These are phyloP conservation scores for Aspergillus ochraceoroseus DNA, from an alignment of 2,329 filamentous ascomycete species.

Conservation along the genomic window DNA sequence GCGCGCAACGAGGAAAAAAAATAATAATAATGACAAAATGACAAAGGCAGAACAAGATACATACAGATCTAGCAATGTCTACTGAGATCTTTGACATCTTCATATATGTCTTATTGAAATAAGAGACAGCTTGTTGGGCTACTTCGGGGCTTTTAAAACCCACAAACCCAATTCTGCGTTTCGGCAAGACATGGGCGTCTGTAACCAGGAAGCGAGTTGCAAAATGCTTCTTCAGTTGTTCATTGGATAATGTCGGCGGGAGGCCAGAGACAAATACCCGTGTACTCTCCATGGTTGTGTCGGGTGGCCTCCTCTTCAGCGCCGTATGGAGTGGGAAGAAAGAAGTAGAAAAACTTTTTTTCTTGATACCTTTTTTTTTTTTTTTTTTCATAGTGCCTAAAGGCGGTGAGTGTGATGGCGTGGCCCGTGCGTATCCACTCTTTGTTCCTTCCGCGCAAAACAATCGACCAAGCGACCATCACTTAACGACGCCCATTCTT, in stretches of 20 bases:
- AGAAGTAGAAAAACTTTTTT: slow-evolving; percentile 17
- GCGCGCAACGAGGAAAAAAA: slow-evolving; percentile 27
- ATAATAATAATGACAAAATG: slow-evolving; percentile 15
- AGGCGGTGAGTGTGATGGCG: slow-evolving; percentile 32
- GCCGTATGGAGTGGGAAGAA: slow-evolving; percentile 12
- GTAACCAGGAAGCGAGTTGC: slow-evolving; percentile 71
- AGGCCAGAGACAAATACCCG: slow-evolving; percentile 68
- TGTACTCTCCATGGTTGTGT: slow-evolving; percentile 64
- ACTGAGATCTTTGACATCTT: slow-evolving; percentile 92
- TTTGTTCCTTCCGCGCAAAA: slow-evolving; percentile 9
- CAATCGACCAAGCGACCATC: background rate
- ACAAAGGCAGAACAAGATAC: slow-evolving; percentile 27
- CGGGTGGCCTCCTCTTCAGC: slow-evolving; percentile 19
- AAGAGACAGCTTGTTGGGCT: slow-evolving; percentile 78
- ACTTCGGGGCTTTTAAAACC: slow-evolving; percentile 81
- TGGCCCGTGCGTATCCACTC: slow-evolving; percentile 26
- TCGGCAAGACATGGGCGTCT: slow-evolving; percentile 84
- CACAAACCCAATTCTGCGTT: slow-evolving; percentile 89
- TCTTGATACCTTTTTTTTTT: slow-evolving; percentile 26
- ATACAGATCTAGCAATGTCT: slow-evolving; percentile 77
- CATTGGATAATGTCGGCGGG: slow-evolving; percentile 77
- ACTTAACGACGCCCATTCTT: slow-evolving; percentile 1
- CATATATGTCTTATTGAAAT: slow-evolving; percentile 93
- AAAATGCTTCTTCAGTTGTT: slow-evolving; percentile 86
- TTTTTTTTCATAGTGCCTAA: slow-evolving; percentile 28